Evolutionary conservation across 306 rosid species (phyloP), one percentile per base, ranked within the genome.

Genomic region (Corylus heterophylla): DNA sequence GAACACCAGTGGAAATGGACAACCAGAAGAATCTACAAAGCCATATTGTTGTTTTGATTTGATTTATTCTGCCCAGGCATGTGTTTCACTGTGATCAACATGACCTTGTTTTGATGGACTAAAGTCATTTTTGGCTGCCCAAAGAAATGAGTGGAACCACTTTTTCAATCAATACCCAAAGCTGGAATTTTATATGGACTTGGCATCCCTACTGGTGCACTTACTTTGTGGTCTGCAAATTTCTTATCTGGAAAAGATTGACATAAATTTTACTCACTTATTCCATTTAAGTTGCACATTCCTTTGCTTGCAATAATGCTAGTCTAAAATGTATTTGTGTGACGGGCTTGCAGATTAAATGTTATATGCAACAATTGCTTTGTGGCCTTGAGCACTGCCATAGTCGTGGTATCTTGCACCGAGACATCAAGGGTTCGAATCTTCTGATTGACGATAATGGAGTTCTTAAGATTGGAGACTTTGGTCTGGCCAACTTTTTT

Each of bases 401-500:
- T 77, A 83, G 87, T 79, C 91, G 79, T 2, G 94, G 99, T 20
- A 87, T 95, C 82, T 76, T 92, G 69, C 99, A 95, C 78, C 93
- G 97, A 16, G 98, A 95, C 84, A 92, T 95, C 81, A 95, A 95
- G 89, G 97, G 98, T 78, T 90, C 98, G 67, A 92, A 95, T 88
- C 93, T 95, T 79, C 76, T 95, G 22, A 73, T 92, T 63, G 93
- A 90, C 87, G 69, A 74, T 58, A 75, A 90, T 27, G 99, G 99
- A 80, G 87, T 84, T 76, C 97, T 95, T 71, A 93, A 95, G 90
- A 95, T 95, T 79, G 97, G 83, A 25, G 99, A 95, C 87, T 93
- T 95, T 82, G 99, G 99, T 78, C 89, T 95, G 42, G 93, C 99
- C 14, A 92, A 91, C 17, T 74, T 83, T 66, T 89, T 81, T 82